Base-by-base conservation (phyloP, 192 early-diverging fungal species). In the Lunasporangiospora selenospora region DNA sequence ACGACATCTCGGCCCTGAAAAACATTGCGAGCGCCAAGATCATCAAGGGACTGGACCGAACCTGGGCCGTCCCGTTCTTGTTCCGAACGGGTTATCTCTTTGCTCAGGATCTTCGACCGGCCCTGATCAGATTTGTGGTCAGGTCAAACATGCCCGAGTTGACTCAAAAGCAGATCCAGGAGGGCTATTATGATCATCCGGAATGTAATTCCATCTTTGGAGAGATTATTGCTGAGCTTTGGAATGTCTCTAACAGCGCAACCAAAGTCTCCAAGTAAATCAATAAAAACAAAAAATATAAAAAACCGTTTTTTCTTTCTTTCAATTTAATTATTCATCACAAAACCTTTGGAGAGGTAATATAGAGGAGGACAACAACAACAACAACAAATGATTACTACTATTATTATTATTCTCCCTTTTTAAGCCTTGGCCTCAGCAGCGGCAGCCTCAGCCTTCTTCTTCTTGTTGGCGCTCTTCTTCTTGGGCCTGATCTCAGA, bases 401-500 rank as follows among this genome's bases (percentile, higher is more conserved):
- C n/a, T n/a, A n/a, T n/a, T n/a, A n/a, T n/a, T n/a, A n/a, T n/a
- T n/a, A n/a, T n/a, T n/a, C n/a, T 41, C 40, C 16, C 18, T 1
- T 26, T n/a, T n/a, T n/a, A n/a, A n/a, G n/a, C 21, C 58, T 77
- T 31, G 59, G 76, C 52, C 24, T 15, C 65, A 29, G 37, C 53
- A 53, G 65, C 62, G 50, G 70, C 67, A 62, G 63, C 71, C 21
- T 66, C 65, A 37, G 65, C 75, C 59, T 67, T 77, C 59, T 77
- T 81, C 75, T 81, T 81, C 58, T 69, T 80, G 70, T 81, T 81
- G 45, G 75, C 75, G 53, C 75, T 80, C 76, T 85, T 85, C 47
- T 69, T 70, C 57, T 65, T 78, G 36, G 67, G 70, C 58, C 64
- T 77, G 52, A 81, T 76, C 53, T 65, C 44, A 39, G 84, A 81